A percentile compares a stretch with the other conserved stretches of the same genome.
Evolutionary conservation across 2,329 filamentous ascomycete genomes (phyloP).

Genomic region (Sporothrix mexicana): DNA sequence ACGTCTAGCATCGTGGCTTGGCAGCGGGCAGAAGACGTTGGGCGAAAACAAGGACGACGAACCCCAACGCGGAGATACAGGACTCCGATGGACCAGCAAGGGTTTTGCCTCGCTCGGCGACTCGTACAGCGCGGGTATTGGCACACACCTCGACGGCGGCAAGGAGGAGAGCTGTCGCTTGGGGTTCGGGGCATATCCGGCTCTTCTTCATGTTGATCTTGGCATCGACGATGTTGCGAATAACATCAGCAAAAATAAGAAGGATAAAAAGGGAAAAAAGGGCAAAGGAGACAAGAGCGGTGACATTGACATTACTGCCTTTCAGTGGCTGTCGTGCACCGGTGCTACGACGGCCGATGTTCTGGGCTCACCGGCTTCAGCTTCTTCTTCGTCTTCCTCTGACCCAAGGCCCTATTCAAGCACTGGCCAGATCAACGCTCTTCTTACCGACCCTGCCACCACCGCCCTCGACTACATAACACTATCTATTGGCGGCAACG

Average conservation of each 20-base stretch:
- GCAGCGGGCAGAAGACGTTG: slow-evolving; percentile 12
- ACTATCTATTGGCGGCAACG: slow-evolving; percentile 56
- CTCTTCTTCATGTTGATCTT: slow-evolving; percentile 50
- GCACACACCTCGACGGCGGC: slow-evolving; percentile 49
- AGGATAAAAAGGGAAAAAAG: slow-evolving; percentile 9
- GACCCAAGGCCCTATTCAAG: neutral
- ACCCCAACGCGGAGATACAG: slow-evolving; percentile 32
- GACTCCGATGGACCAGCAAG: slow-evolving; percentile 31
- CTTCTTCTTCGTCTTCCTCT: neutral
- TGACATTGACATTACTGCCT: slow-evolving; percentile 39
- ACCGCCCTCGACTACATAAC: slow-evolving; percentile 50
- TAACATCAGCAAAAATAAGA: neutral
- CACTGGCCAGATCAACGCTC: slow-evolving; percentile 50
- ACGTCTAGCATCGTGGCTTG: neutral
- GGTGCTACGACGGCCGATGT: slow-evolving; percentile 52
- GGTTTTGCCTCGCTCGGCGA: slow-evolving; percentile 51
- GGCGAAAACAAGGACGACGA: slow-evolving; percentile 36
- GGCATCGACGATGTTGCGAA: slow-evolving; percentile 1
- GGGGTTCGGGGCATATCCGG: slow-evolving; percentile 51
- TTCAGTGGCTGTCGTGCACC: slow-evolving; percentile 56
- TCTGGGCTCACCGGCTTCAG: slow-evolving; percentile 38
- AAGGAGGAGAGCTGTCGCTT: slow-evolving; percentile 51
- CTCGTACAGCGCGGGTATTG: slow-evolving; percentile 57
- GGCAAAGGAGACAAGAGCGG: slow-evolving; percentile 25
- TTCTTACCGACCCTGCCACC: slow-evolving; percentile 44